Evolutionary conservation across 2,329 filamentous ascomycete species (phyloP).

Genomic region (Nemania sp.): DNA sequence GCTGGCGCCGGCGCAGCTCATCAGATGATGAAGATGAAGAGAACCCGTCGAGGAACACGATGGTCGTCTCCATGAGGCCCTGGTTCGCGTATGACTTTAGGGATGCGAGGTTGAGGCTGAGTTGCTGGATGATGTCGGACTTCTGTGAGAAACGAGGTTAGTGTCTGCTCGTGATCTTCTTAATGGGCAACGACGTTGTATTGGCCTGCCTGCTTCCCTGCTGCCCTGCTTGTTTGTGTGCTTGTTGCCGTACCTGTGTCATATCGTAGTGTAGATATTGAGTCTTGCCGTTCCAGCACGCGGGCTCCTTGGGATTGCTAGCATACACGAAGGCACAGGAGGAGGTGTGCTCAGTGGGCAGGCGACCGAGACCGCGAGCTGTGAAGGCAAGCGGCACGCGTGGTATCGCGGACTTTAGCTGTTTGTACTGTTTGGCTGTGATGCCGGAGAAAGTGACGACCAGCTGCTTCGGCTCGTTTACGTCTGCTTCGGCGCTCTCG

Average conservation of each 20-base stretch:
- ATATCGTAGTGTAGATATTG: constrained; percentile 41
- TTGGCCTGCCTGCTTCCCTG: too few species aligned
- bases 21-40: constrained; percentile 34
- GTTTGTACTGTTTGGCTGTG: constrained; percentile 47
- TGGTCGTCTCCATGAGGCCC: constrained; percentile 58
- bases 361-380: constrained; percentile 48
- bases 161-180: background rate
- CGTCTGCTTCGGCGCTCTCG: constrained; percentile 25
- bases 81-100: constrained; percentile 50
- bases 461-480: constrained; percentile 54
- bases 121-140: constrained; percentile 45
- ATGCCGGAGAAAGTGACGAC: constrained; percentile 63
- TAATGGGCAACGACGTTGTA: too few species aligned
- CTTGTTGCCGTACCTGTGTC: constrained; percentile 27
- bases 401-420: constrained; percentile 48
- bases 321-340: constrained; percentile 38
- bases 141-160: constrained; percentile 42
- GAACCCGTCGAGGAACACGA: constrained; percentile 57
- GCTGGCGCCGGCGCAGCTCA: constrained; percentile 52
- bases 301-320: constrained; percentile 30
- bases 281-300: constrained; percentile 38
- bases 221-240: background rate
- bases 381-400: constrained; percentile 52
- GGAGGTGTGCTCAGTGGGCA: constrained; percentile 48
- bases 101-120: constrained; percentile 50